These are phyloP conservation scores for Beauveria brongniartii DNA, from an alignment of 2,329 filamentous ascomycete species.

Conservation along the genomic window DNA sequence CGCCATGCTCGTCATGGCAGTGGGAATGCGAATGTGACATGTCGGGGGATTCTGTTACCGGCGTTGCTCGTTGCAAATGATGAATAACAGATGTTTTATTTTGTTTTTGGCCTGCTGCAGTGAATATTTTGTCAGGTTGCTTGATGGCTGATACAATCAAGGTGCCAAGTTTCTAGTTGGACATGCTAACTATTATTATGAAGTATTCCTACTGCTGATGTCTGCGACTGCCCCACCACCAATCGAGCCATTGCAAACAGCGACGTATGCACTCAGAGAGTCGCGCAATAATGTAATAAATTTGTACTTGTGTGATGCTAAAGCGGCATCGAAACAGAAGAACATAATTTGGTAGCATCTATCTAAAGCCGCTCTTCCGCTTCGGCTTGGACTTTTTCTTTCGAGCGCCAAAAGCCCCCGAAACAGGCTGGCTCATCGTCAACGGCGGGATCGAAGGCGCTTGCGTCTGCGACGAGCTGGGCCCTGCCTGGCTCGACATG, in stretches of 20 bases:
- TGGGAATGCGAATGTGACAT: conserved; percentile 33
- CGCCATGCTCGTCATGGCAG: conserved; percentile 43
- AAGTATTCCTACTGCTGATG: too few relatives aligned
- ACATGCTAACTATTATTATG: background rate
- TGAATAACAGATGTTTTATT: background rate
- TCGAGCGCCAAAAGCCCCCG: conserved; percentile 39
- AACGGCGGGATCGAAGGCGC: conserved; percentile 21
- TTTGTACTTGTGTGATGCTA: background rate
- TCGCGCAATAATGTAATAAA: background rate
- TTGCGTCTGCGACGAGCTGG: conserved; percentile 28
- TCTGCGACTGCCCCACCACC: background rate
- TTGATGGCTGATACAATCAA: background rate
- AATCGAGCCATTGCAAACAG: background rate
- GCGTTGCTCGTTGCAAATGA: background rate
- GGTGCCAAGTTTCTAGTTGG: background rate
- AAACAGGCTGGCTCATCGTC: conserved; percentile 38
- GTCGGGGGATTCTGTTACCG: background rate
- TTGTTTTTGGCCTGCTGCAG: background rate
- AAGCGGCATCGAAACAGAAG: background rate
- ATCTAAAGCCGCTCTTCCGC: conserved; percentile 13
- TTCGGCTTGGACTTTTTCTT: conserved; percentile 24
- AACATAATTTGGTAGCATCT: background rate
- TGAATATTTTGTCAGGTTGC: background rate
- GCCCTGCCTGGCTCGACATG: conserved; percentile 29
- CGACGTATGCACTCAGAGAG: background rate